Base-by-base conservation (phyloP, 2,329 filamentous ascomycete species). In the Xylaria sp. region DNA sequence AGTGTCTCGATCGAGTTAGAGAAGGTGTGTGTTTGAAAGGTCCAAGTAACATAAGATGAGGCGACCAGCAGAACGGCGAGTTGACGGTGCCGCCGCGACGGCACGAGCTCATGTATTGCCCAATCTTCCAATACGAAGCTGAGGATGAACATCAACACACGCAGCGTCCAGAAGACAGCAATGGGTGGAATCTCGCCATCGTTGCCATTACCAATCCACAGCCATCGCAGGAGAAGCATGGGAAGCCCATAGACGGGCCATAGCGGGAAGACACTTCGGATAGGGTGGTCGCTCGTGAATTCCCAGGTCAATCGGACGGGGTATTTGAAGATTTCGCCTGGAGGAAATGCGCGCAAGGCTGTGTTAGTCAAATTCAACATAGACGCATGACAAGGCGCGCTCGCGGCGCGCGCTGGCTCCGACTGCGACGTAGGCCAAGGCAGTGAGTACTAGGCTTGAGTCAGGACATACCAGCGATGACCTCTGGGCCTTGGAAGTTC, bases 1-100 rank as follows among this genome's bases (percentile, higher is more conserved):
- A 99, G 84, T 2, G 96, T 98, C 84, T 99, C 96, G 74, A 98
- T 88, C 70, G 95, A 97, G 82, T 99, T 99, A 72, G 95, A 98
- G 81, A 99, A 98, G 13, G 96, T 98, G 82, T 99, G 96, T 20
- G 94, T 96, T 82, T 99, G 96, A 82, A 95, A 97, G 54, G 95
- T 98, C 95, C 96, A 99, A 57, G 96, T 99, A 75, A 98, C 95
- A 82, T 98, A 99, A 32, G 94, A 98, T 34, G 95, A 98, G 55
- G 95, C 94, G 70, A 98, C 92, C 66, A 99, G 86, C 55, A 97
- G 85, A 54, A 97, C 88, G 10, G 94, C 93, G 65, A 91, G 84
- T 74, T 89, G 89, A 72, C 94, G 90, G 76, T 89, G 85, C 69
- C 90, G 90, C 71, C 90, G 90, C 48, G 91, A 92, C 70, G 90